A percentile compares a stretch with the other conserved stretches of the same genome.
Conservation (phyloP, 116 monocot species). For the Thalassia testudinum region DNA sequence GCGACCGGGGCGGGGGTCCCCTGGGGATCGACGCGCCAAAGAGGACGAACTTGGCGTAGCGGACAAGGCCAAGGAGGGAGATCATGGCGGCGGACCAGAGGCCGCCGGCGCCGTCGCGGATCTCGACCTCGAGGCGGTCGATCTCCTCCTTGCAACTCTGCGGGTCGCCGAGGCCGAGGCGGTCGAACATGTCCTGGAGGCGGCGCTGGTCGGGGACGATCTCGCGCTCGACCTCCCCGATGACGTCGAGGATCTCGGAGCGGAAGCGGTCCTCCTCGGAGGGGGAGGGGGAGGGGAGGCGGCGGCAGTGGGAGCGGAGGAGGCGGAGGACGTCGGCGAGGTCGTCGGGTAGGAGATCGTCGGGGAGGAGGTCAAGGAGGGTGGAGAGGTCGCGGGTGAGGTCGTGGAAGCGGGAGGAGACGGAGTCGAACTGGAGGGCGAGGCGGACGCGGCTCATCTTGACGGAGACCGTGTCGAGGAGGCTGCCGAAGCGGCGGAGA, state of each 20-base stretch:
- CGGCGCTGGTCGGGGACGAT: constrained; percentile 22
- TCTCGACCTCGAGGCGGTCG: constrained; percentile 48
- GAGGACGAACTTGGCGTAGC: constrained; percentile 69
- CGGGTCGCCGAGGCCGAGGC: constrained; percentile 33
- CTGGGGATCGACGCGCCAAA: constrained; percentile 55
- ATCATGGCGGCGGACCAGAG: constrained; percentile 29
- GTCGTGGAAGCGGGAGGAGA: constrained; percentile 26
- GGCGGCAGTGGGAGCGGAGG: constrained; percentile 35
- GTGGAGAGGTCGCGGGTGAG: constrained; percentile 40
- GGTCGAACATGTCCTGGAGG: constrained; percentile 32
- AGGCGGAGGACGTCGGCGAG: constrained; percentile 41
- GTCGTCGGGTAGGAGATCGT: constrained; percentile 35
- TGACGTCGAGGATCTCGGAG: constrained; percentile 25
- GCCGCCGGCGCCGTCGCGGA: constrained; percentile 27
- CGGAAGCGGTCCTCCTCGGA: constrained; percentile 17
- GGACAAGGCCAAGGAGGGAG: constrained; percentile 51
- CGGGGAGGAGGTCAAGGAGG: constrained; percentile 43
- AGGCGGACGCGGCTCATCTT: constrained; percentile 32
- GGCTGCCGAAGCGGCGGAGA: constrained; percentile 32
- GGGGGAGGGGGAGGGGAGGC: constrained; percentile 9
- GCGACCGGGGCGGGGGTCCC: not conserved
- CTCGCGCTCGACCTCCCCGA: constrained; percentile 39
- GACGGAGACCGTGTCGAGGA: constrained; percentile 23
- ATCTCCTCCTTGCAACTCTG: constrained; percentile 44
- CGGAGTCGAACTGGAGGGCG: constrained; percentile 17